A percentile compares a stretch with the other conserved stretches of the same genome.
These are phyloP conservation scores for Scenedesmus sp. DNA, from an alignment of 163 green algal species.

Conservation along the genomic window DNA sequence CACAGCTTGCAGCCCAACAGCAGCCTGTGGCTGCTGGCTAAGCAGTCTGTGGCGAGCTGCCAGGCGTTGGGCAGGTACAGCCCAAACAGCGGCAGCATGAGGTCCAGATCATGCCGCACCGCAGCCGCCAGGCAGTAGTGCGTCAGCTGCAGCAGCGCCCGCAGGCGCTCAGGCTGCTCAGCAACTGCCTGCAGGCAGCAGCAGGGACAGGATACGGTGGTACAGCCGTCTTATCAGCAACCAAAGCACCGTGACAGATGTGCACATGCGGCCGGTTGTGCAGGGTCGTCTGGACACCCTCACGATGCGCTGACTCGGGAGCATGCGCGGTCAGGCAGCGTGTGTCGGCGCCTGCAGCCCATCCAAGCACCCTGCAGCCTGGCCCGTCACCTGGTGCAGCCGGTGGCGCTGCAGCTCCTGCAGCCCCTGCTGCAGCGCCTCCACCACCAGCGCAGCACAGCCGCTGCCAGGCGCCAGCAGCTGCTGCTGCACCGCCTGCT, in stretches of 20 bases:
- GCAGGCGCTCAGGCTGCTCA: neutral
- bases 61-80: neutral
- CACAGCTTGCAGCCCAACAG: neutral
- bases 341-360: no score
- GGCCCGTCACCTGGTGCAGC: conserved; percentile 12
- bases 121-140: conserved; percentile 19
- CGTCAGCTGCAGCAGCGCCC: conserved; percentile 8
- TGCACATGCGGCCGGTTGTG: no score
- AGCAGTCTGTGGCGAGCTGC: conserved; percentile 3
- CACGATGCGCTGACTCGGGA: neutral
- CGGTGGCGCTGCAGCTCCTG: conserved; percentile 15
- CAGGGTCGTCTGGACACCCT: no score
- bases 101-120: neutral
- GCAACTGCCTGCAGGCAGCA: neutral
- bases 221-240: no score
- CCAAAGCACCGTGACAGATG: no score
- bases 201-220: neutral
- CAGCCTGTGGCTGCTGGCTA: conserved; percentile 8
- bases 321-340: neutral
- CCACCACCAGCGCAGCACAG: neutral
- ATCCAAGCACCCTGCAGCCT: neutral
- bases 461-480: conserved; percentile 34
- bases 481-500: conserved; percentile 34
- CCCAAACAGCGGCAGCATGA: conserved; percentile 34
- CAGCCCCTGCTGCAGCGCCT: conserved; percentile 30